Conservation (phyloP, 2,329 filamentous ascomycete genomes). For the Verticillium isaacii region DNA sequence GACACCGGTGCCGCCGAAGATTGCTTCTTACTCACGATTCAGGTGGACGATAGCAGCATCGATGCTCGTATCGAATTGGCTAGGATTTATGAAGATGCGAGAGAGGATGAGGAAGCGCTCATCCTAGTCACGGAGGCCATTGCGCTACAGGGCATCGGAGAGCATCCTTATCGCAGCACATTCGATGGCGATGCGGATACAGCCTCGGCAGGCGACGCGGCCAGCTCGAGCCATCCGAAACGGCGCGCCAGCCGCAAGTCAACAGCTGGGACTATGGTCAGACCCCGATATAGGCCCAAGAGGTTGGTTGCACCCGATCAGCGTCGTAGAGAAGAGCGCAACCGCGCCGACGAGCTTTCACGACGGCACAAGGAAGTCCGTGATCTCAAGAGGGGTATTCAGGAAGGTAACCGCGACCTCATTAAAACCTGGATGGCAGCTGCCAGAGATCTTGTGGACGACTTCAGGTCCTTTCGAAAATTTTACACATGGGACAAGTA, state of each 20-base stretch:
- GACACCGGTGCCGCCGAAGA: conserved; percentile 68
- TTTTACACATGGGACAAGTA: conserved; percentile 67
- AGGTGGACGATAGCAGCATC: conserved; percentile 66
- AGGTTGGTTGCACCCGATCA: conserved; percentile 39
- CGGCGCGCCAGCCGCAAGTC: neutral
- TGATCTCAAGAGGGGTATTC: conserved; percentile 35
- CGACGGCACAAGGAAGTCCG: conserved; percentile 39
- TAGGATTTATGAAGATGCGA: conserved; percentile 75
- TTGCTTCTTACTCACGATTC: conserved; percentile 69
- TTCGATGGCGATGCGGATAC: conserved; percentile 6
- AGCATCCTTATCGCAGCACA: conserved; percentile 18
- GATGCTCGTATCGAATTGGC: conserved; percentile 76
- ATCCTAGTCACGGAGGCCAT: conserved; percentile 73
- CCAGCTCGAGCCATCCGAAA: neutral
- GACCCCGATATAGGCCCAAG: conserved; percentile 37
- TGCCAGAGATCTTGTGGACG: conserved; percentile 55
- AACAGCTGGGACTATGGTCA: neutral
- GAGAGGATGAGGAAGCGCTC: conserved; percentile 70
- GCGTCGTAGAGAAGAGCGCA: conserved; percentile 38
- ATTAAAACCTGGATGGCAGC: conserved; percentile 51
- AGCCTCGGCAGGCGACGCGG: neutral
- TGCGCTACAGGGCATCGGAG: conserved; percentile 49
- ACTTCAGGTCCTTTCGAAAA: conserved; percentile 58
- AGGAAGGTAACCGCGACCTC: conserved; percentile 37
- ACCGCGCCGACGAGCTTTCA: conserved; percentile 30